Conservation (phyloP, 2,329 filamentous ascomycete species). For the Cyphellophora attinorum region DNA sequence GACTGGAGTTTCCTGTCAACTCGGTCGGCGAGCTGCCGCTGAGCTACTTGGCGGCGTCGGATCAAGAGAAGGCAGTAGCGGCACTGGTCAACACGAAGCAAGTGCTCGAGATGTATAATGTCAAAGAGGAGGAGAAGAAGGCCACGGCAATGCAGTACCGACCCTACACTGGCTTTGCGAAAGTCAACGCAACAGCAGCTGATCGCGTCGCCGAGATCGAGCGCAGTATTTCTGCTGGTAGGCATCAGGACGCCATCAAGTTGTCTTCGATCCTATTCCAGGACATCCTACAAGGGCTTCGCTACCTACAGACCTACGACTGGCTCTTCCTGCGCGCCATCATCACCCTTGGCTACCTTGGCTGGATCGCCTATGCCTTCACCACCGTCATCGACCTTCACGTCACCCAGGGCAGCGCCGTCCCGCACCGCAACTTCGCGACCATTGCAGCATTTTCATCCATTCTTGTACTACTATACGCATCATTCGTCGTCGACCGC, state of each 20-base stretch:
- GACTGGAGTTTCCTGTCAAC: conserved; percentile 85
- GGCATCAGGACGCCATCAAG: conserved; percentile 68
- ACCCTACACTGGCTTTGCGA: conserved; percentile 63
- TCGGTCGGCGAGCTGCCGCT: conserved; percentile 90
- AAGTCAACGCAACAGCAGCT: conserved; percentile 52
- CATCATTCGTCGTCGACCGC: conserved; percentile 67
- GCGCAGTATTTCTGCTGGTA: conserved; percentile 53
- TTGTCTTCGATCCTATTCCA: conserved; percentile 69
- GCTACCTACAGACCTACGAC: conserved; percentile 96
- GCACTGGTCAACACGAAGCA: conserved; percentile 74
- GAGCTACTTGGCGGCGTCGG: conserved; percentile 63
- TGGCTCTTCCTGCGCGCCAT: conserved; percentile 90
- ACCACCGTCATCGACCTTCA: conserved; percentile 83
- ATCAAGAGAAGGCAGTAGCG: conserved; percentile 71
- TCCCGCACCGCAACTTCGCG: conserved; percentile 51
- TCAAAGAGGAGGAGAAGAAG: conserved; percentile 83
- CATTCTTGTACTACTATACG: conserved; percentile 63
- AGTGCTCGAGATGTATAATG: conserved; percentile 89
- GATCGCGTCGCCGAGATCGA: conserved; percentile 60
- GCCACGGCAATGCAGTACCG: conserved; percentile 65
- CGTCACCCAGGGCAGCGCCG: conserved; percentile 62
- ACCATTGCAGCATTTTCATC: conserved; percentile 64
- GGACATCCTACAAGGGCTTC: conserved; percentile 67
- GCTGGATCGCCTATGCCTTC: conserved; percentile 88
- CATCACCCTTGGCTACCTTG: conserved; percentile 82